Evolutionary conservation across 208 protist species (phyloP).

Genomic region (Trichomonas gallinae): DNA sequence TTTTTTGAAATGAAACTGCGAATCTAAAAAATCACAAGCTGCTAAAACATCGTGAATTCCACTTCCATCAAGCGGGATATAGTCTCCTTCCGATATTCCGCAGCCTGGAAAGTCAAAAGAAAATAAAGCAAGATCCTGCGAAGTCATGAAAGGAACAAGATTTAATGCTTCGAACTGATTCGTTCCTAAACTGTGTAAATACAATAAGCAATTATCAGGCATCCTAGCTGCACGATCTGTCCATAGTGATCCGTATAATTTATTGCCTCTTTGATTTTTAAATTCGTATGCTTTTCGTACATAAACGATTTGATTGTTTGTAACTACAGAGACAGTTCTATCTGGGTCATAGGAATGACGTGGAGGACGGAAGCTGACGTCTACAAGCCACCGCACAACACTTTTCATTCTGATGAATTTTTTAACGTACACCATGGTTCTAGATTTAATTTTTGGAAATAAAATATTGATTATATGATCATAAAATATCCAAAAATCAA

Average conservation of each 20-base stretch:
- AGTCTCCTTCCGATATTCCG: background rate
- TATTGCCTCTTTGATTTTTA: background rate
- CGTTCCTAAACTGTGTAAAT: background rate
- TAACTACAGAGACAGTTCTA: background rate
- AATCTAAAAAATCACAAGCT: background rate
- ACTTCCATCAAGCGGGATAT: background rate
- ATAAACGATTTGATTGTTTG: background rate
- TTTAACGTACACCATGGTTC: background rate
- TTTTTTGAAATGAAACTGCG: background rate
- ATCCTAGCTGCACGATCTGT: background rate
- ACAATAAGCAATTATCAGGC: background rate
- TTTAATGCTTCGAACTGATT: slow-evolving; percentile 18
- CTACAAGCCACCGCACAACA: background rate
- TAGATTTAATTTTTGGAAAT: too few relatives aligned
- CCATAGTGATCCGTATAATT: background rate
- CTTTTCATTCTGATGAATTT: background rate
- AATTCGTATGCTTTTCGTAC: background rate
- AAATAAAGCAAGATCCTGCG: background rate
- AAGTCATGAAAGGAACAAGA: background rate
- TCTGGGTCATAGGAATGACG: background rate
- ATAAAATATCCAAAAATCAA: too few relatives aligned
- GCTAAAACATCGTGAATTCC: background rate
- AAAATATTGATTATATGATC: too few relatives aligned
- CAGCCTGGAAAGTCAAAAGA: background rate
- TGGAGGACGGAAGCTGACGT: background rate